Percentiles rank a stretch among this genome's conserved stretches.
Conservation (phyloP, 2,329 filamentous ascomycete species). For the Trichothecium roseum region DNA sequence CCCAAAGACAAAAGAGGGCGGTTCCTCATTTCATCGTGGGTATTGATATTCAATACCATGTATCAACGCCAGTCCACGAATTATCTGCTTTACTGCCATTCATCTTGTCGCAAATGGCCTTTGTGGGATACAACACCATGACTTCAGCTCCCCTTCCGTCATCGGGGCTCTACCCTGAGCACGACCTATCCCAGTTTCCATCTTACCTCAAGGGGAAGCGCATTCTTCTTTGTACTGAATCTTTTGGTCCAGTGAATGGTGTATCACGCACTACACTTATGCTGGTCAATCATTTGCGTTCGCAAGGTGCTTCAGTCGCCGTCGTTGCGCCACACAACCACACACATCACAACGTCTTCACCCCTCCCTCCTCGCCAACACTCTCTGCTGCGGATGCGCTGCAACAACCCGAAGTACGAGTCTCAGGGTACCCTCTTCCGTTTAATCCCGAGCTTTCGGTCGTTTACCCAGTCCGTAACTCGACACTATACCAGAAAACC, state of each 20-base stretch:
- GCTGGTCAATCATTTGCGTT: slow-evolving; percentile 55
- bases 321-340: slow-evolving; percentile 55
- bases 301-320: slow-evolving; percentile 53
- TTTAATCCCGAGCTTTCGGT: slow-evolving; percentile 64
- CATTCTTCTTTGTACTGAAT: slow-evolving; percentile 59
- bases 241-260: slow-evolving; percentile 64
- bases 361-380: slow-evolving; percentile 26
- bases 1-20: too few species aligned
- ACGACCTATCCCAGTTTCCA: slow-evolving; percentile 35
- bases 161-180: slow-evolving; percentile 12
- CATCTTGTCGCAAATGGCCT: too few species aligned
- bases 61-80: too few species aligned
- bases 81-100: too few species aligned
- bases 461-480: slow-evolving; percentile 58
- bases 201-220: slow-evolving; percentile 44
- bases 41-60: too few species aligned
- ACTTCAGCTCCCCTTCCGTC: slow-evolving; percentile 1
- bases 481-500: slow-evolving; percentile 46
- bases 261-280: slow-evolving; percentile 61
- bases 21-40: too few species aligned
- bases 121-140: too few species aligned
- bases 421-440: slow-evolving; percentile 55
- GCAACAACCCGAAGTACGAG: slow-evolving; percentile 38
- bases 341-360: slow-evolving; percentile 43
- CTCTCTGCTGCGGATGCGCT: slow-evolving; percentile 18